Conservation (phyloP, 495 filamentous ascomycete genomes). For the Xylaria bambusicola region DNA sequence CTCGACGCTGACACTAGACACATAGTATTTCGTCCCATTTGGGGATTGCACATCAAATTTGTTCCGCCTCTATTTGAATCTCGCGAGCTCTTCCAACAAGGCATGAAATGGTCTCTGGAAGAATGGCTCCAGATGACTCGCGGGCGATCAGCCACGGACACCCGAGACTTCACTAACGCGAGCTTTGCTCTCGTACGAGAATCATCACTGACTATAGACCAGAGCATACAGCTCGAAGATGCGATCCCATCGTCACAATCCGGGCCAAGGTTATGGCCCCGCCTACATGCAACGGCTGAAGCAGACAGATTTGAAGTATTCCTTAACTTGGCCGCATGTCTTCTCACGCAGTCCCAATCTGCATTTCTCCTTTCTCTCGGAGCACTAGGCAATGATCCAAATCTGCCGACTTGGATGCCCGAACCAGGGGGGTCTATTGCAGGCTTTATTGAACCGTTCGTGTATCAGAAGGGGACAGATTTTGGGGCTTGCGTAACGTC, state of each 20-base stretch:
- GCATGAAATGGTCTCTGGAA: constrained; percentile 2
- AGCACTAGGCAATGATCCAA: background rate
- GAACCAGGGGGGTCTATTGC: background rate
- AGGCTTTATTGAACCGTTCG: background rate
- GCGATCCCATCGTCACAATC: background rate
- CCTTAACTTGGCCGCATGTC: background rate
- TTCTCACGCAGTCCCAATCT: background rate
- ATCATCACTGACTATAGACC: background rate
- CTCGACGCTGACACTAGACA: background rate
- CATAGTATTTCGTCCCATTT: background rate
- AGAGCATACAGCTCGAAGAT: constrained; percentile 1
- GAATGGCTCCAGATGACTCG: background rate
- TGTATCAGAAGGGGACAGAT: background rate
- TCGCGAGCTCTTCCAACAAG: background rate
- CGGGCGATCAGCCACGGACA: background rate
- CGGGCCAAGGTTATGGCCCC: background rate
- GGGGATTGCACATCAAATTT: background rate
- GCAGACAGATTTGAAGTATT: constrained; percentile 1
- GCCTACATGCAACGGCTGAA: background rate
- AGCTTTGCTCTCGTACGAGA: background rate
- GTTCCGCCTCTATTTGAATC: background rate
- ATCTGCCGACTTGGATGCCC: background rate
- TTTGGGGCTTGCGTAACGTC: background rate
- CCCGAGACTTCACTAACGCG: background rate
- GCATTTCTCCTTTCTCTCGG: background rate